A percentile compares a stretch with the other conserved stretches of the same genome.
Evolutionary conservation across 257 asterid species (phyloP).

Genomic region (Verbena officinalis): DNA sequence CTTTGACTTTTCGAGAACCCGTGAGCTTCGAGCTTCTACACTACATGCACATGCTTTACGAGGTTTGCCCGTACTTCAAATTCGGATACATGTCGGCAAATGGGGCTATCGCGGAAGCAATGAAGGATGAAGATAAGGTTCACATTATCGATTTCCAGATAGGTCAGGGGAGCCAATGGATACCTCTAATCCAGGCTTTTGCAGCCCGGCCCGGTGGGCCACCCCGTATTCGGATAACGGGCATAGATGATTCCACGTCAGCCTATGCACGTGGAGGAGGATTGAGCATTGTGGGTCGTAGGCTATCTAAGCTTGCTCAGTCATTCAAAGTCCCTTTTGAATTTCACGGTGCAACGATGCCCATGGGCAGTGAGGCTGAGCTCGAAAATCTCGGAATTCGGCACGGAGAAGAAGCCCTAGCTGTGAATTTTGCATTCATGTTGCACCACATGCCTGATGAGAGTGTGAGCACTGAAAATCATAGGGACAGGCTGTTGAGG

Average conservation of each 20-base stretch:
- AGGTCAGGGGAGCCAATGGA: conserved; percentile 92
- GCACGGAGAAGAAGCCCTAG: conserved; percentile 69
- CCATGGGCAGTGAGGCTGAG: conserved; percentile 43
- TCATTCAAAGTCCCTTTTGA: conserved; percentile 74
- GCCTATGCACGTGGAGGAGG: conserved; percentile 89
- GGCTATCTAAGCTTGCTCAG: conserved; percentile 70
- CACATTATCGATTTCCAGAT: conserved; percentile 86
- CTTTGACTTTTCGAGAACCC: conserved; percentile 60
- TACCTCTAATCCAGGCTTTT: conserved; percentile 78
- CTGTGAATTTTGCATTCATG: conserved; percentile 81
- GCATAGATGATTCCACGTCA: conserved; percentile 67
- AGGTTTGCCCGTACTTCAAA: conserved; percentile 84
- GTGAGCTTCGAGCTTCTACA: conserved; percentile 72
- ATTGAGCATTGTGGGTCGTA: conserved; percentile 61
- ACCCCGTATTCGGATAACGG: conserved; percentile 79
- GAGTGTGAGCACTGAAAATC: conserved; percentile 78
- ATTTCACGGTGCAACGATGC: conserved; percentile 52
- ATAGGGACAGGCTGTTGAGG: conserved; percentile 68
- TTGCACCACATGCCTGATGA: conserved; percentile 84
- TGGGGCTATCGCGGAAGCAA: conserved; percentile 92
- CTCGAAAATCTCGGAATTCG: conserved; percentile 46
- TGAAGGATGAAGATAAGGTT: conserved; percentile 66
- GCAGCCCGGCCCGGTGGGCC: conserved; percentile 84
- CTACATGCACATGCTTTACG: conserved; percentile 69
- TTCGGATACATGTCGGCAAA: conserved; percentile 92